Base-by-base conservation (phyloP, 176 grass and related monocot species). In the Cenchrus purpureus region DNA sequence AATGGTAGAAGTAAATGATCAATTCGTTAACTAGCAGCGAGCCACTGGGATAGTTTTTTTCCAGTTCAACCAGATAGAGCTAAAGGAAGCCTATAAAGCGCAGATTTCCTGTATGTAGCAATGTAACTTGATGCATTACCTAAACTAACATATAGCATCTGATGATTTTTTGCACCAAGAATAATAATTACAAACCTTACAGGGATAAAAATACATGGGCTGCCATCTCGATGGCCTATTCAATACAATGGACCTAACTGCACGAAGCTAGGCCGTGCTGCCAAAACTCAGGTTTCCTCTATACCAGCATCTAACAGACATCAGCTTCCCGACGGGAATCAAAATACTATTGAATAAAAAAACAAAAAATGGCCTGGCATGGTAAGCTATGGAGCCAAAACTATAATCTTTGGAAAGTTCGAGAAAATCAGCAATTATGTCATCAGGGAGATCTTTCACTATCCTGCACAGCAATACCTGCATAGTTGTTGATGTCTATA, bases 121-220 rank as follows among this genome's bases (percentile, higher is more conserved):
- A 83, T 63, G 43, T 50, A 22, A 73, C 68, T 78, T 77, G 34
- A 68, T 85, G 19, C 44, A 77, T 61, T 79, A 16, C 77, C 65
- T 82, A 78, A 45, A 79, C 58, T 79, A 77, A 78, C 29, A 87
- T 84, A 74, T 78, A 64, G 69, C 51, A 89, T 89, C 44, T 48
- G 67, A n/a, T 82, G 64, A 49, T 73, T 42, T 68, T 29, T 85
- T 46, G 66, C 68, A 80, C 22, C 71, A 31, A 68, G 20, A 75
- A 85, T 57, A 88, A 86, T 86, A 91, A 90, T 91, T 91, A 93
- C 93, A 95, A 76, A 81, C 79, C 79, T 87, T 91, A 93, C 86
- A 92, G 7, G 68, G 77, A 79, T 22, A 83, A 83, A 83, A 83
- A 79, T 90, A 86, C 79, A 90, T 9, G 32, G 79, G 67, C 74